Conservation (phyloP, 257 asterid species). For the Thymus mandschuricus region DNA sequence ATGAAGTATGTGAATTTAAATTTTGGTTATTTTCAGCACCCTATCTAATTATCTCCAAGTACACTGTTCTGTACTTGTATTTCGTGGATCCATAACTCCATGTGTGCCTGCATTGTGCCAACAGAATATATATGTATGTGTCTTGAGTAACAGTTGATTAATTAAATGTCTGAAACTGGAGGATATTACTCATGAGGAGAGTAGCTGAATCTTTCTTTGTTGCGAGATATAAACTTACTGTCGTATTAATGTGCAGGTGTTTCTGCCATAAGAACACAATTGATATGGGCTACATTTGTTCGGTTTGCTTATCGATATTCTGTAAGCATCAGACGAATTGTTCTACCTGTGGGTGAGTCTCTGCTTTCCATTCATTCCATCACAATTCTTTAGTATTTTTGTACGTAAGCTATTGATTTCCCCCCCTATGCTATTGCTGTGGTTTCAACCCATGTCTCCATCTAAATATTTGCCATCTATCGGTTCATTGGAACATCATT, state of each 20-base stretch:
- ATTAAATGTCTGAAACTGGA: conserved; percentile 12
- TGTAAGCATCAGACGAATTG: conserved; percentile 90
- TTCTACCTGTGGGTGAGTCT: conserved; percentile 89
- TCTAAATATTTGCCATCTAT: too few species aligned
- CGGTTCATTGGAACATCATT: not conserved
- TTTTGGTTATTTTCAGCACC: conserved; percentile 3
- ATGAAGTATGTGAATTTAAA: not conserved
- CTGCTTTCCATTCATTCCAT: conserved; percentile 20
- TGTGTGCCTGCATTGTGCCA: not conserved
- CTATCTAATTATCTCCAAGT: not conserved
- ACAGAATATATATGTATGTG: not conserved
- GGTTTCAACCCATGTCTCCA: not conserved
- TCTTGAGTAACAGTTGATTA: not conserved
- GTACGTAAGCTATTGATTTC: not conserved
- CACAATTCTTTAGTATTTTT: not conserved
- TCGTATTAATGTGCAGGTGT: conserved; percentile 54
- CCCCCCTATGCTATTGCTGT: not conserved
- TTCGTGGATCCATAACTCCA: not conserved
- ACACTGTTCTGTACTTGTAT: not conserved
- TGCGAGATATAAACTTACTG: not conserved
- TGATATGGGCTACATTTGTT: conserved; percentile 93
- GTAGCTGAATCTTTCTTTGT: not conserved
- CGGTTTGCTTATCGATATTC: conserved; percentile 91
- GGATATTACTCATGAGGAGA: not conserved
- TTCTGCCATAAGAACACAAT: conserved; percentile 96